phyloP scores from a whole-genome alignment of 257 asterid species.

The Misopates orontium region DNA sequence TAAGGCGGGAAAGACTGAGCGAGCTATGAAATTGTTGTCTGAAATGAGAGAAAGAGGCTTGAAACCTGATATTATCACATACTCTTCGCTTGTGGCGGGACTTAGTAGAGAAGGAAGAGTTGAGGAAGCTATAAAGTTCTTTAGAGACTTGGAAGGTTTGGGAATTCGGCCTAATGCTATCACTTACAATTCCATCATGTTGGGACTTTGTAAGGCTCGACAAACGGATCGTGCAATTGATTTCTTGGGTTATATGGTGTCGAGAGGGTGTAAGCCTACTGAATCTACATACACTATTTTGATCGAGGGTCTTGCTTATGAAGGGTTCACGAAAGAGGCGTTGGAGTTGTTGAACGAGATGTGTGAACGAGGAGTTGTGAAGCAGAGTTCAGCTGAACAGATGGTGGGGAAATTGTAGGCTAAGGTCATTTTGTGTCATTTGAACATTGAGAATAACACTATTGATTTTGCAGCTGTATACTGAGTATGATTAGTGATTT shows the following conservation, averaged over 20 bases:
- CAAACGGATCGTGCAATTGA: constrained; percentile 80
- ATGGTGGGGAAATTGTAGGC: constrained; percentile 45
- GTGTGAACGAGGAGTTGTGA: constrained; percentile 67
- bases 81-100: constrained; percentile 68
- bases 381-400: constrained; percentile 62
- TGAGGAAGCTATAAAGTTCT: constrained; percentile 63
- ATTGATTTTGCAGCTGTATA: constrained; percentile 2
- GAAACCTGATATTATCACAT: constrained; percentile 70
- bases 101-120: constrained; percentile 80
- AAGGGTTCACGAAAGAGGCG: constrained; percentile 73
- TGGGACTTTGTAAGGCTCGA: constrained; percentile 82
- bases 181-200: constrained; percentile 70
- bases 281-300: constrained; percentile 79
- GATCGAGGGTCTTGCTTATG: constrained; percentile 70
- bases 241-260: constrained; percentile 65
- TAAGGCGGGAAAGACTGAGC: constrained; percentile 66
- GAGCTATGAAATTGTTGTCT: constrained; percentile 51
- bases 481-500: too few species aligned
- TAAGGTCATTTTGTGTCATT: background rate
- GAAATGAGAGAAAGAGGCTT: constrained; percentile 75
- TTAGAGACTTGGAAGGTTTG: constrained; percentile 59
- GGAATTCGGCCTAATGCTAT: constrained; percentile 64
- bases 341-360: constrained; percentile 64
- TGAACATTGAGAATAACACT: background rate
- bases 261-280: constrained; percentile 79